Conservation (phyloP, 148 eudicot species). For the Heliosperma pusillum region DNA sequence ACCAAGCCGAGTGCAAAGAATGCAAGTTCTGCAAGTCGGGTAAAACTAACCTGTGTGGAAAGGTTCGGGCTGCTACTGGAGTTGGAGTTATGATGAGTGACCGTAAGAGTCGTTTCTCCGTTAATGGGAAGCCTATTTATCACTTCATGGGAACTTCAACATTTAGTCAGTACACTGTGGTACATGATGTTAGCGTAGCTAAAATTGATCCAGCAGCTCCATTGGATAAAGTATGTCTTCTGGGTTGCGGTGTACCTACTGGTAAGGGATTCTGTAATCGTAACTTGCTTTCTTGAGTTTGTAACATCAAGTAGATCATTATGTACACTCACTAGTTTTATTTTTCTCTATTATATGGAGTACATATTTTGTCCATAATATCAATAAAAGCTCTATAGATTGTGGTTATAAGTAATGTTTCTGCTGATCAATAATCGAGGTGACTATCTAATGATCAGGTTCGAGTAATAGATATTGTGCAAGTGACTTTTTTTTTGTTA, state of each 20-base stretch:
- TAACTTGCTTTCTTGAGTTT: not conserved
- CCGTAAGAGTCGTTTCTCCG: conserved; percentile 84
- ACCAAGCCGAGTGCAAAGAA: conserved; percentile 96
- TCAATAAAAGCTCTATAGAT: too few relatives aligned
- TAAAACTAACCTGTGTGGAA: conserved; percentile 97
- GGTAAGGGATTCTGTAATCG: conserved; percentile 35
- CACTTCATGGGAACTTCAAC: conserved; percentile 99
- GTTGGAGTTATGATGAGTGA: conserved; percentile 97
- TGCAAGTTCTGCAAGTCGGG: conserved; percentile 99
- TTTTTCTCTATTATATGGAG: not conserved
- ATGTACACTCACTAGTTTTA: not conserved
- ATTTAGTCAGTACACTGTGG: conserved; percentile 96
- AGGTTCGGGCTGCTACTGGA: conserved; percentile 91
- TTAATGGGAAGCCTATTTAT: conserved; percentile 83
- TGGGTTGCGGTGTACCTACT: conserved; percentile 98
- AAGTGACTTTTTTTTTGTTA: too few relatives aligned
- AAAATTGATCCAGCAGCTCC: conserved; percentile 92
- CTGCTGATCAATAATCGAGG: too few relatives aligned
- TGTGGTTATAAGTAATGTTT: too few relatives aligned
- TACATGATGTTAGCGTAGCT: conserved; percentile 99
- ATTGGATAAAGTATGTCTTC: conserved; percentile 96
- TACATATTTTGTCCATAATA: too few relatives aligned
- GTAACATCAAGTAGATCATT: not conserved
- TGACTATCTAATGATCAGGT: too few relatives aligned
- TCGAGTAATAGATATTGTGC: too few relatives aligned